Percentiles rank a stretch among this genome's conserved stretches.
These are phyloP conservation scores for Echinosophora koreensis DNA, from an alignment of 306 rosid genomes.

Conservation along the genomic window DNA sequence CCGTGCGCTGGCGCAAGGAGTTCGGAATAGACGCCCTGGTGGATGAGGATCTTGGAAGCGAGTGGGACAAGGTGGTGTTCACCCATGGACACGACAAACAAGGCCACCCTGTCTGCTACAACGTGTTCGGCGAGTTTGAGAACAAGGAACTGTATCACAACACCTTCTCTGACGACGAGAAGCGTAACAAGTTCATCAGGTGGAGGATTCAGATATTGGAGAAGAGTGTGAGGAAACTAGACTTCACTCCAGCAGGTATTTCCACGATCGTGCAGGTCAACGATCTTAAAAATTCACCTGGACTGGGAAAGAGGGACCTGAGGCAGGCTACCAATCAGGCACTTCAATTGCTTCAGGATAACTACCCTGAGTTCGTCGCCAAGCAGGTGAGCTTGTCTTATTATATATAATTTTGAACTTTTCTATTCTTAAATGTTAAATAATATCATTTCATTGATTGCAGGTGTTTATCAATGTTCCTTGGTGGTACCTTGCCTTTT, in stretches of 20 bases:
- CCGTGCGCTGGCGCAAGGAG: slow-evolving; percentile 80
- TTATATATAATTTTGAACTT: too few relatives aligned
- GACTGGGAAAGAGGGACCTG: slow-evolving; percentile 78
- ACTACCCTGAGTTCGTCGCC: slow-evolving; percentile 93
- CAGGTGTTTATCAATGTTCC: slow-evolving; percentile 94
- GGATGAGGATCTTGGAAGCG: slow-evolving; percentile 64
- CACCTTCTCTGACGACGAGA: slow-evolving; percentile 81
- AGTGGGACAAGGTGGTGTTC: slow-evolving; percentile 71
- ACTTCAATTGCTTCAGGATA: slow-evolving; percentile 81
- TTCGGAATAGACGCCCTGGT: slow-evolving; percentile 65
- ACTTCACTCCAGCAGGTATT: slow-evolving; percentile 60
- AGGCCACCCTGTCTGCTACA: slow-evolving; percentile 86
- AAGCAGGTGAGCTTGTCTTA: slow-evolving; percentile 66
- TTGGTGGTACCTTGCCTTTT: slow-evolving; percentile 92
- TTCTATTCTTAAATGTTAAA: too few relatives aligned
- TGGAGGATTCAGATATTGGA: slow-evolving; percentile 89
- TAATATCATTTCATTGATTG: neutral
- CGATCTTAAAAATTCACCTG: slow-evolving; percentile 83
- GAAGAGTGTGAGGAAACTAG: slow-evolving; percentile 76
- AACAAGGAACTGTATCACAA: slow-evolving; percentile 71
- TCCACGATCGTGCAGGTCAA: slow-evolving; percentile 78
- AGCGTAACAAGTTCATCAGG: slow-evolving; percentile 72
- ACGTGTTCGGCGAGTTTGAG: slow-evolving; percentile 83
- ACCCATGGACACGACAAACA: slow-evolving; percentile 66
- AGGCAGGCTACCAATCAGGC: slow-evolving; percentile 83